These are phyloP conservation scores for Crataegus laevigata DNA, from an alignment of 306 rosid genomes.

Conservation along the genomic window DNA sequence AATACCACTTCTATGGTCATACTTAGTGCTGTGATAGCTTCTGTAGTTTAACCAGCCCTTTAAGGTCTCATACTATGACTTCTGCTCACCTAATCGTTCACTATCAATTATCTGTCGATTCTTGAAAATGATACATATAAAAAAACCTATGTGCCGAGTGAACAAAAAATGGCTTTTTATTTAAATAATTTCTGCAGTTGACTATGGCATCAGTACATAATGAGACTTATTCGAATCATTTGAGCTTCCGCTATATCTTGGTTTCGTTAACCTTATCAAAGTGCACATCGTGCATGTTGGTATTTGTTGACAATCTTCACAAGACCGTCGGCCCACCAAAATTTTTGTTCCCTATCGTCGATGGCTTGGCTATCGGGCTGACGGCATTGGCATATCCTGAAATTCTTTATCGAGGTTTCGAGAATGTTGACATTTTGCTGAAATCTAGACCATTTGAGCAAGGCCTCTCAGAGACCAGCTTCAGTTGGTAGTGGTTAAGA, in stretches of 20 bases:
- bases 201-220: background rate
- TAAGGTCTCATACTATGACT: slow-evolving; percentile 81
- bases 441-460: slow-evolving; percentile 82
- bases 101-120: slow-evolving; percentile 3
- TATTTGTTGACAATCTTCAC: slow-evolving; percentile 48
- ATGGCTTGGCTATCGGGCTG: slow-evolving; percentile 77
- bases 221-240: slow-evolving; percentile 40
- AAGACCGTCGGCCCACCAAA: slow-evolving; percentile 47
- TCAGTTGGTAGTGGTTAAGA: slow-evolving; percentile 77
- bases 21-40: slow-evolving; percentile 84
- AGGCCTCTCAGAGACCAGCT: slow-evolving; percentile 63
- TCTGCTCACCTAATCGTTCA: slow-evolving; percentile 82
- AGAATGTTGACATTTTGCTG: slow-evolving; percentile 83
- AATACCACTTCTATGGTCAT: slow-evolving; percentile 90
- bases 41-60: slow-evolving; percentile 86
- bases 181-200: background rate
- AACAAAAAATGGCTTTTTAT: background rate
- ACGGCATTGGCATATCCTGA: slow-evolving; percentile 90
- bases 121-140: background rate
- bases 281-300: slow-evolving; percentile 74
- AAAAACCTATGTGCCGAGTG: background rate
- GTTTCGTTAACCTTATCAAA: slow-evolving; percentile 71
- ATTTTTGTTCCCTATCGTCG: slow-evolving; percentile 63
- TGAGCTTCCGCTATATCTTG: slow-evolving; percentile 88
- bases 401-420: slow-evolving; percentile 93